These are phyloP conservation scores for Chrysoporthe austroafricana DNA, from an alignment of 2,329 filamentous ascomycete species.

Conservation along the genomic window DNA sequence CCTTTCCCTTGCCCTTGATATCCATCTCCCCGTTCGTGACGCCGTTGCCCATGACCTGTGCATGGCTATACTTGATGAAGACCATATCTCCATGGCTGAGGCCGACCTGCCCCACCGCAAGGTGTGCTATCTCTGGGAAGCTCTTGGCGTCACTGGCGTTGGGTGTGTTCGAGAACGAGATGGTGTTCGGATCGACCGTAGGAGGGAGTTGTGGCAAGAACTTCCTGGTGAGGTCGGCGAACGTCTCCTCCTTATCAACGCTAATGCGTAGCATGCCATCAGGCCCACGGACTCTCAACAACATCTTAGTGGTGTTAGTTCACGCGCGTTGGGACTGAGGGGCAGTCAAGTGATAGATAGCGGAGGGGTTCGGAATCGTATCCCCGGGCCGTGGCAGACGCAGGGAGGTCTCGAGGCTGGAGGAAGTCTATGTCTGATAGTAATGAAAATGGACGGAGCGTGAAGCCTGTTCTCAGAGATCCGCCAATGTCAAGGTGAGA, in stretches of 20 bases:
- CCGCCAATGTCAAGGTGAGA: not conserved
- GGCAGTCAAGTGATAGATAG: not conserved
- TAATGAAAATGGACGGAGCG: not conserved
- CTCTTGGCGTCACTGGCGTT: constrained; percentile 61
- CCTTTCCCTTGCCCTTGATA: constrained; percentile 34
- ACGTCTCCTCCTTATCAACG: constrained; percentile 74
- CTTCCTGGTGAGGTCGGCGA: constrained; percentile 64
- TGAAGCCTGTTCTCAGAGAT: not conserved
- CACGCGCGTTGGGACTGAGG: not conserved
- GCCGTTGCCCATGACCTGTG: constrained; percentile 44
- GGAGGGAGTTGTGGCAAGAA: constrained; percentile 62
- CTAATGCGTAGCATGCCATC: constrained; percentile 91
- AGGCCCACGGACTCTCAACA: constrained; percentile 85
- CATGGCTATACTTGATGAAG: constrained; percentile 79
- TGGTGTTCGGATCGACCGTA: constrained; percentile 63
- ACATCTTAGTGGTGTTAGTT: constrained; percentile 57
- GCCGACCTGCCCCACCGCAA: constrained; percentile 62
- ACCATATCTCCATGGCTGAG: constrained; percentile 89
- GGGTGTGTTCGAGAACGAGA: constrained; percentile 66
- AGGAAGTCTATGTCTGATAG: not conserved
- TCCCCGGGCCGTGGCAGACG: not conserved
- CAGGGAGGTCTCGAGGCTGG: not conserved
- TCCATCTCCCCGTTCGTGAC: constrained; percentile 41
- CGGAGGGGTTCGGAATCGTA: not conserved
- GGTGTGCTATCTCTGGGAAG: constrained; percentile 60